Evolutionary conservation across 1,139 yeast species (phyloP), one percentile per base, ranked within the genome.

Genomic region (Komagataea norvegica): DNA sequence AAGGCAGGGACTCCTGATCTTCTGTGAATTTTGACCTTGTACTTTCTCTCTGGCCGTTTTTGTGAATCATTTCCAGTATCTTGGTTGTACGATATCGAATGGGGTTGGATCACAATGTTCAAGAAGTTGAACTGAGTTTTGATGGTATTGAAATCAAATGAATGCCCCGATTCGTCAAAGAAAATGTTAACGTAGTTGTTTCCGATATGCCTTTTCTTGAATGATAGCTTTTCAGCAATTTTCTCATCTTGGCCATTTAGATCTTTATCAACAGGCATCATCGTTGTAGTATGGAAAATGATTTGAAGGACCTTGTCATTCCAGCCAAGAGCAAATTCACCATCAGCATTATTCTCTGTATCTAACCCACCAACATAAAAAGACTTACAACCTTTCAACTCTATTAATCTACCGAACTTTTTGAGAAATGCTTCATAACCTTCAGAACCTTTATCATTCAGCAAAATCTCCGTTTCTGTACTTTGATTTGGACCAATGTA

Each of bases 201-300:
- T 5, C 96, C 96, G 48, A 87, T 82, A 55, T 87, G 96, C 39
- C 91, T 64, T 58, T 87, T 87, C 58, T 86, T 87, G 54, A 70
- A 59, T 14, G 82, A 73, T 35, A 63, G 64, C 18, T 60, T 59
- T 15, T 46, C 39, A 25, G 46, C 49, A 14, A 15, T 17, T 11
- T 14, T 15, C 8, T 23, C 18, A 3, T 25, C 14, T 7, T 60
- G 56, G 48, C 77, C 81, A 25, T 64, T 64, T 6, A 61, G 63
- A n/a, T 55, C 58, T n/a, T 30, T 33, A 10, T 26, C n/a, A 37
- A 67, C 64, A 2, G 83, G 81, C 95, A 87, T 87, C 72, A 87
- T 61, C 0, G 95, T 84, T 1, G 88, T 79, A 4, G 85, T 72
- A 56, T 87, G 95, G 59, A 76, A 87, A 8, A 85, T 72, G 34